Base-by-base conservation (phyloP, 257 asterid species). In the Solanum appendiculatum region DNA sequence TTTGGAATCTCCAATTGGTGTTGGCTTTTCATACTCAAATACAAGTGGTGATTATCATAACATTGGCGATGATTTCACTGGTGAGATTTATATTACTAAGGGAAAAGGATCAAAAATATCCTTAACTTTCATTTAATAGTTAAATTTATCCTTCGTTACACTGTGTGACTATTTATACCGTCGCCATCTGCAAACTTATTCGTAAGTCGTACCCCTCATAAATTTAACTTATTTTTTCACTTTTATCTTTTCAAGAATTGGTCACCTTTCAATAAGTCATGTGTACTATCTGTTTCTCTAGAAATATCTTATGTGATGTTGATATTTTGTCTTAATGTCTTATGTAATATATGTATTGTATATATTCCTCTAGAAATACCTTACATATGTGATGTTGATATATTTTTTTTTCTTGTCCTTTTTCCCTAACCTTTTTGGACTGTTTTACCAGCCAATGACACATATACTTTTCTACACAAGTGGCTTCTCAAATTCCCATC, bases 1-100 rank as follows among this genome's bases (percentile, higher is more conserved):
- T 92, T 82, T 96, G 88, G 98, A 96, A 86, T 96, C 99, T 89
- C 98, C 99, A 20, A 86, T 93, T 80, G 99, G 99, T 87, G 98
- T 95, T 85, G 98, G 99, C 87, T 96, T 92, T 91, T 95, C 99
- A 37, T 96, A 94, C 91, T 87, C 98, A 39, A 93, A 96, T 34
- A 93, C 96, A 25, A 94, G 93, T 77, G 87, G 82, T 31, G 99
- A 96, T 91, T 95, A 93, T 92, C 93, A 91, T 88, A 91, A 39
- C 77, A 89, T 96, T 36, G 99, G 98, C 84, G 99, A 96, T 87
- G 93, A 93, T 90, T 93, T 96, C 88, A 92, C 99, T 84, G 98
- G 98, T 94, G 82, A 90, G 83, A 66, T 66, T 66, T 66, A 64
- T 64, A 60, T 21, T 7, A 5, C 6, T 46, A 13, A 14, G 2